Conservation (phyloP, 176 grass and related monocot genomes). For the Carex cristatella region DNA sequence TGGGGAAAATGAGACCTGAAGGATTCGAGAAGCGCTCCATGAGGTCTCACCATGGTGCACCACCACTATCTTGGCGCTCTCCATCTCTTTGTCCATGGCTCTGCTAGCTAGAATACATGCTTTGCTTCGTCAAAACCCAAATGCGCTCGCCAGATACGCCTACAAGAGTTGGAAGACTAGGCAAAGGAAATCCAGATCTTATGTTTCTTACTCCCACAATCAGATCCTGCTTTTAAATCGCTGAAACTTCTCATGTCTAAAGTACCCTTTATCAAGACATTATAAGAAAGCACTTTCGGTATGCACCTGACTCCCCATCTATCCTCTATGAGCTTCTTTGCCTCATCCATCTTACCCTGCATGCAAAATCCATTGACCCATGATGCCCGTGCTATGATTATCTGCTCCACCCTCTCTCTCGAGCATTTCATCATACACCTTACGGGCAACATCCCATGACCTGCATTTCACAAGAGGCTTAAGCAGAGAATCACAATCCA, state of each 20-base stretch:
- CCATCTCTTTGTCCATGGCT: no score
- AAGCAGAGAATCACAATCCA: slow-evolving; percentile 44
- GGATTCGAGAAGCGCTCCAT: no score
- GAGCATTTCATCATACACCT: slow-evolving; percentile 72
- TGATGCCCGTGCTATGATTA: slow-evolving; percentile 59
- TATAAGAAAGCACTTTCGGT: slow-evolving; percentile 54
- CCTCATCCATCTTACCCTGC: slow-evolving; percentile 59
- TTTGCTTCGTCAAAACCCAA: no score
- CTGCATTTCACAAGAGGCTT: slow-evolving; percentile 38
- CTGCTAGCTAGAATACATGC: no score
- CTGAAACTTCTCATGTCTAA: slow-evolving; percentile 31
- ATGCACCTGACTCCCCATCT: slow-evolving; percentile 66
- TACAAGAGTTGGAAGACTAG: no score
- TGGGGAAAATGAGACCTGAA: no score
- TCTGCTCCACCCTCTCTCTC: slow-evolving; percentile 32
- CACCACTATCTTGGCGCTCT: no score
- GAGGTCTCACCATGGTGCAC: no score
- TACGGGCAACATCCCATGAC: slow-evolving; percentile 26
- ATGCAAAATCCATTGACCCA: slow-evolving; percentile 62
- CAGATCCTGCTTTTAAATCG: no score
- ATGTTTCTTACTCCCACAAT: no score
- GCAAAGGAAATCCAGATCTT: no score
- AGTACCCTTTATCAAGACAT: slow-evolving; percentile 68
- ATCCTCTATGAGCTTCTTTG: slow-evolving; percentile 52
- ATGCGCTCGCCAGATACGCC: no score